These are phyloP conservation scores for Macrotyloma uniflorum DNA, from an alignment of 306 rosid species.

Conservation along the genomic window DNA sequence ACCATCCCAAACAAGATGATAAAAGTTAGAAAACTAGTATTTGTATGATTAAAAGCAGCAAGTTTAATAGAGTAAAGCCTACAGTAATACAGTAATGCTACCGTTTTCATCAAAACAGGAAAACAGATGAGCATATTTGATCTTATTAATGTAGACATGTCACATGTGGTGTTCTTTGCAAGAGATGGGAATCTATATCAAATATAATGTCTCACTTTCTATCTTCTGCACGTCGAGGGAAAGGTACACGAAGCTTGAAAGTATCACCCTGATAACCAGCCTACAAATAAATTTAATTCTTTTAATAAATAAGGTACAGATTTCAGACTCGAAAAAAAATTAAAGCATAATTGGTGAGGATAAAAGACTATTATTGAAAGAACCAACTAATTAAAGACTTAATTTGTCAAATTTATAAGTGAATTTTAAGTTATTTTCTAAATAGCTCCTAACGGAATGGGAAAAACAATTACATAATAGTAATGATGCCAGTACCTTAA, in stretches of 20 bases:
- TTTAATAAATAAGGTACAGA: background rate
- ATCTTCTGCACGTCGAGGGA: conserved; percentile 83
- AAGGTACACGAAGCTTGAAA: conserved; percentile 93
- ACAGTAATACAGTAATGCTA: background rate
- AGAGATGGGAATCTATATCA: conserved; percentile 18
- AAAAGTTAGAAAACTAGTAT: background rate
- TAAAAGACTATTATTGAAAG: conserved; percentile 17
- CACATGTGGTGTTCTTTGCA: background rate
- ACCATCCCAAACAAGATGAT: background rate
- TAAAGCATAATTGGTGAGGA: conserved; percentile 3
- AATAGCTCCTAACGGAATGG: background rate
- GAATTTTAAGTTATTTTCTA: background rate
- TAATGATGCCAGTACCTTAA: conserved; percentile 61
- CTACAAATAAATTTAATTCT: conserved; percentile 39
- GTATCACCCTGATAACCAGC: conserved; percentile 70
- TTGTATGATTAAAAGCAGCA: background rate
- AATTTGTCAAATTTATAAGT: conserved; percentile 1
- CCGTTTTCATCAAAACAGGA: conserved; percentile 13
- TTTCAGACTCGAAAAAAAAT: background rate
- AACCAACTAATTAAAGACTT: background rate
- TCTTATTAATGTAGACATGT: background rate
- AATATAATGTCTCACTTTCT: conserved; percentile 74
- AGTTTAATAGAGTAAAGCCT: conserved; percentile 19
- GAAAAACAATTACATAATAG: conserved; percentile 10
- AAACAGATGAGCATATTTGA: conserved; percentile 21